Percentiles rank a stretch among this genome's conserved stretches.
Evolutionary conservation across 2,329 filamentous ascomycete species (phyloP).

Genomic region (Cryphonectria naterciae): DNA sequence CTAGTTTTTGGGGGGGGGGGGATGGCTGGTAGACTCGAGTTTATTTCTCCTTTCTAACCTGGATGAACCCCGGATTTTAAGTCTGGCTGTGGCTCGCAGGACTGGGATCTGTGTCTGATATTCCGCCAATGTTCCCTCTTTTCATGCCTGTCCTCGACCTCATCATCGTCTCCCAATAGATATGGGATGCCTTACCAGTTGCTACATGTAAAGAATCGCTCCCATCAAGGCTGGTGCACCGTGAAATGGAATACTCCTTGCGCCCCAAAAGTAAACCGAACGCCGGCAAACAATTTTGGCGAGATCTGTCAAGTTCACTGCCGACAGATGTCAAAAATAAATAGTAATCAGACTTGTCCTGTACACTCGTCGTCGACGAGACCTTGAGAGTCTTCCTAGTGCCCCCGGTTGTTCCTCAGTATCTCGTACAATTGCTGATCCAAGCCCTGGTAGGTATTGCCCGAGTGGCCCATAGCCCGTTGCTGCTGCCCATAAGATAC

Average conservation of each 20-base stretch:
- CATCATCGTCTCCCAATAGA: background rate
- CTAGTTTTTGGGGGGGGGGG: background rate
- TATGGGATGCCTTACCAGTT: background rate
- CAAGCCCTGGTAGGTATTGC: constrained; percentile 35
- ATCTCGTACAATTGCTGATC: constrained; percentile 36
- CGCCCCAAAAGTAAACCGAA: background rate
- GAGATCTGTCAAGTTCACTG: background rate
- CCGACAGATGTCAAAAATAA: background rate
- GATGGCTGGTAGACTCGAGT: background rate
- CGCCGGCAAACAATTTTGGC: background rate
- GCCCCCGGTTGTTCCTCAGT: constrained; percentile 27
- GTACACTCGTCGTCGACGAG: background rate
- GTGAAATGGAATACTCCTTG: background rate
- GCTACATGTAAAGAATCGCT: background rate
- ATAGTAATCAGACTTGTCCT: background rate
- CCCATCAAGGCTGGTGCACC: background rate
- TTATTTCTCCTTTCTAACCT: background rate
- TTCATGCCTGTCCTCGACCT: background rate
- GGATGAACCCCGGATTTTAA: background rate
- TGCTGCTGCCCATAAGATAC: constrained; percentile 31
- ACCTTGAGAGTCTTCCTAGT: constrained; percentile 1
- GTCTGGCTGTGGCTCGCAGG: background rate
- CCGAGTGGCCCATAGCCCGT: constrained; percentile 35
- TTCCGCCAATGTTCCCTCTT: background rate
- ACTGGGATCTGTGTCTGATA: background rate